These are phyloP conservation scores for Protomyces inundatus DNA, from an alignment of 1,139 yeast species.

Conservation along the genomic window DNA sequence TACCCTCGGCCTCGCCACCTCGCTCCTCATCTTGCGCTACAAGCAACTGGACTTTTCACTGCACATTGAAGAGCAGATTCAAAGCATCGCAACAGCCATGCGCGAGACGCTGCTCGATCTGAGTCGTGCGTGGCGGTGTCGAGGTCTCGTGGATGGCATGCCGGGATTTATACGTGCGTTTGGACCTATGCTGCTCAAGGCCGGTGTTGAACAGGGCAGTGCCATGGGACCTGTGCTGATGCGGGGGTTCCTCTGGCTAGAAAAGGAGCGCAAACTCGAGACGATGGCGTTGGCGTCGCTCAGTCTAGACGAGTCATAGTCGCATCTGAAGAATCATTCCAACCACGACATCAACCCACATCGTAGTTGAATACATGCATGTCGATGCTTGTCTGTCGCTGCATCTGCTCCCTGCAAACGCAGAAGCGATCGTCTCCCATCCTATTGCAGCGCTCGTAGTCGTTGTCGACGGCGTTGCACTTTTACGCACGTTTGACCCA, in stretches of 20 bases:
- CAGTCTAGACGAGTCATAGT: background rate
- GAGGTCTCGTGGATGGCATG: background rate
- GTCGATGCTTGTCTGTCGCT: conserved; percentile 4
- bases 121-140: background rate
- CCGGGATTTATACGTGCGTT: background rate
- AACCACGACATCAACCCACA: too few relatives aligned
- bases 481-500: conserved; percentile 18
- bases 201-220: too few relatives aligned
- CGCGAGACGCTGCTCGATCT: background rate
- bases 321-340: too few relatives aligned
- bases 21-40: background rate
- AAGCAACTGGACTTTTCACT: background rate
- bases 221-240: background rate
- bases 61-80: background rate
- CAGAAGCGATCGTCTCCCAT: background rate
- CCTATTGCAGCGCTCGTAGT: conserved; percentile 5
- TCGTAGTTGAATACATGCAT: too few relatives aligned
- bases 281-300: background rate
- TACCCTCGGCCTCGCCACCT: background rate
- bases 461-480: background rate
- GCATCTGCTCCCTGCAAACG: conserved; percentile 10
- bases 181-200: background rate
- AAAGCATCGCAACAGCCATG: background rate
- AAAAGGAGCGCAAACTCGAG: background rate
- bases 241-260: background rate